Percentiles rank a stretch among this genome's conserved stretches.
Evolutionary conservation across 495 filamentous ascomycete species (phyloP).

Genomic region (Podospora tetraspora): DNA sequence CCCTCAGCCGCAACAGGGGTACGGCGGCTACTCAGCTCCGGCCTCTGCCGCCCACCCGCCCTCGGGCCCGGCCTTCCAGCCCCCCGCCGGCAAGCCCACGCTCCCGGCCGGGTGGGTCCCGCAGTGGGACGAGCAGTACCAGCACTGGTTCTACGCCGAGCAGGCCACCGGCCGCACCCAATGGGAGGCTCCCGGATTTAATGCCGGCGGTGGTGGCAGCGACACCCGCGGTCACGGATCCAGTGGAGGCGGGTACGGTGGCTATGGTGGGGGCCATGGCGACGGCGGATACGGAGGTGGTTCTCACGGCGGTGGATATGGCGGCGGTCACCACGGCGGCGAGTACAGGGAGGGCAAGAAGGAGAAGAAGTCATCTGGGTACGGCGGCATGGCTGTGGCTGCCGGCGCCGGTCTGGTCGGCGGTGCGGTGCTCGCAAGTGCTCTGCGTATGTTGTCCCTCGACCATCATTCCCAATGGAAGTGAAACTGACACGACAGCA

Average conservation of each 20-base stretch:
- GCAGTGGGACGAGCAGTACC: conserved; percentile 51
- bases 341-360: conserved; percentile 34
- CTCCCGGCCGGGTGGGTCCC: conserved; percentile 56
- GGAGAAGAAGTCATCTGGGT: conserved; percentile 36
- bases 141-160: conserved; percentile 59
- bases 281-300: conserved; percentile 25
- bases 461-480: background rate
- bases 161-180: conserved; percentile 53
- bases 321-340: conserved; percentile 11
- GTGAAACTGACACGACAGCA: conserved; percentile 6
- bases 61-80: conserved; percentile 36
- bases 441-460: conserved; percentile 40
- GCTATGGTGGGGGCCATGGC: conserved; percentile 25
- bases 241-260: conserved; percentile 16
- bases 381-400: conserved; percentile 47
- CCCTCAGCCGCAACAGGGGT: conserved; percentile 15
- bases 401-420: conserved; percentile 52
- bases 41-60: conserved; percentile 14
- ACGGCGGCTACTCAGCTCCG: conserved; percentile 20
- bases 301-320: conserved; percentile 23
- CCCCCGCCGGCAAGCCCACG: conserved; percentile 45
- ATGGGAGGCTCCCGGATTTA: conserved; percentile 51
- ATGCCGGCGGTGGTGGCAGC: conserved; percentile 1
- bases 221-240: conserved; percentile 14
- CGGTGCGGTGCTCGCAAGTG: conserved; percentile 52